Percentiles rank a stretch among this genome's conserved stretches.
Evolutionary conservation across 2,329 filamentous ascomycete genomes (phyloP).

Genomic region (Xylariales sp.): DNA sequence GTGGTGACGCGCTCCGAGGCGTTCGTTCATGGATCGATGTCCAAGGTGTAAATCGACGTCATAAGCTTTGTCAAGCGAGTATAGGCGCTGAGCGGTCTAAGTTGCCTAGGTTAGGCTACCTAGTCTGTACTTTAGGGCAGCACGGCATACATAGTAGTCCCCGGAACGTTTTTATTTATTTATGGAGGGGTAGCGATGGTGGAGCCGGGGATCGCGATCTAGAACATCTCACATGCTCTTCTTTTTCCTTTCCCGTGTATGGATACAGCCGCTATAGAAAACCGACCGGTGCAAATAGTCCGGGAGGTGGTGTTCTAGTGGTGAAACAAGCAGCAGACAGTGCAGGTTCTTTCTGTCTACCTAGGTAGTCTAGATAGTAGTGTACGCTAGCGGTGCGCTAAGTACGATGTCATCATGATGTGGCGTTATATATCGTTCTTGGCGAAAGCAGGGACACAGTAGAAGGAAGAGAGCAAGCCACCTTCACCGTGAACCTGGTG

Average conservation of each 20-base stretch:
- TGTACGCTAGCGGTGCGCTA: too few relatives aligned
- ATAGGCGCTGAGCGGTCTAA: too few relatives aligned
- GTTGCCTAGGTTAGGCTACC: too few relatives aligned
- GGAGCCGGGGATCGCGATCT: slow-evolving; percentile 15
- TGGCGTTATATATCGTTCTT: slow-evolving; percentile 20
- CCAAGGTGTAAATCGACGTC: slow-evolving; percentile 29
- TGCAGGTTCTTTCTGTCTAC: neutral
- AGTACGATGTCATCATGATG: slow-evolving; percentile 14
- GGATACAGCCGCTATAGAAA: neutral
- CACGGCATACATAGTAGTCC: slow-evolving; percentile 8
- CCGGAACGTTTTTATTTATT: slow-evolving; percentile 10
- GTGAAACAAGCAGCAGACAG: neutral
- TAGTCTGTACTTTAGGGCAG: slow-evolving; percentile 1
- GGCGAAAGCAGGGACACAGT: slow-evolving; percentile 16
- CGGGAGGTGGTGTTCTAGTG: neutral
- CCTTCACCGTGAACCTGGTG: neutral
- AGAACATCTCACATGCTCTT: slow-evolving; percentile 8
- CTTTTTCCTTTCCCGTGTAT: neutral
- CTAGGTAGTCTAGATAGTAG: neutral
- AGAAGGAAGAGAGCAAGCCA: slow-evolving; percentile 23
- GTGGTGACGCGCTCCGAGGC: slow-evolving; percentile 30
- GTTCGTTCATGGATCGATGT: slow-evolving; percentile 20
- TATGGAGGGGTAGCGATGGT: too few relatives aligned
- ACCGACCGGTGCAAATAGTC: slow-evolving; percentile 11
- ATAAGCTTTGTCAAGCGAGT: slow-evolving; percentile 7